These are phyloP conservation scores for Hymenotorrendiella dingleyae DNA, from an alignment of 2,329 filamentous ascomycete species.

Conservation along the genomic window DNA sequence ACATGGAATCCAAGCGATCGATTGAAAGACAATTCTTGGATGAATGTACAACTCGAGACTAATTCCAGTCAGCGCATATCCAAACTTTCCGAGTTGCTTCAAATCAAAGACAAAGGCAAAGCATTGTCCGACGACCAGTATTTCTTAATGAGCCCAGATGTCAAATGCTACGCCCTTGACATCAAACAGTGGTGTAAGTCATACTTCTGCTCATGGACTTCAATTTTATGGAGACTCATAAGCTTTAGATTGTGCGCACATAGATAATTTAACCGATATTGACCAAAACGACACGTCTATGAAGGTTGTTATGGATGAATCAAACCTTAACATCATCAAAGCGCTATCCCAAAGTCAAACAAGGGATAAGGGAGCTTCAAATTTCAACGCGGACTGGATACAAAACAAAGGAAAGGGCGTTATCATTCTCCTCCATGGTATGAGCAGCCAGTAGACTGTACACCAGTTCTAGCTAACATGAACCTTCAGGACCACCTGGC, in stretches of 20 bases:
- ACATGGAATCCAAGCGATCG: background rate
- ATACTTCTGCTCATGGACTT: background rate
- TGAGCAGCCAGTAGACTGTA: too few species aligned
- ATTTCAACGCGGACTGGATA: constrained; percentile 2
- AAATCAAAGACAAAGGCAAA: background rate
- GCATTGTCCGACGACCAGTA: background rate
- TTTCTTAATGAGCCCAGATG: background rate
- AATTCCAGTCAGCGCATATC: background rate
- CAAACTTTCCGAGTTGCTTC: background rate
- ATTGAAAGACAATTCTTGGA: background rate
- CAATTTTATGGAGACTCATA: too few species aligned
- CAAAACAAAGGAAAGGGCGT: constrained; percentile 6
- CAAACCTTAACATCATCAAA: background rate
- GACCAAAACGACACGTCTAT: background rate
- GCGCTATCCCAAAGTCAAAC: background rate
- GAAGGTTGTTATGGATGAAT: background rate
- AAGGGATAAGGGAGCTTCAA: background rate
- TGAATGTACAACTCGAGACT: background rate
- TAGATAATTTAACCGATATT: background rate
- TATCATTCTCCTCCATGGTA: constrained; percentile 9
- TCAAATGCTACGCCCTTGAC: background rate
- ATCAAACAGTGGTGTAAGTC: background rate
- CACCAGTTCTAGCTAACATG: too few species aligned
- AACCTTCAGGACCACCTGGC: constrained; percentile 5
- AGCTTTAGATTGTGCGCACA: too few species aligned